Base-by-base conservation (phyloP, 2,329 filamentous ascomycete genomes). In the Paracoccidioides lutzii region DNA sequence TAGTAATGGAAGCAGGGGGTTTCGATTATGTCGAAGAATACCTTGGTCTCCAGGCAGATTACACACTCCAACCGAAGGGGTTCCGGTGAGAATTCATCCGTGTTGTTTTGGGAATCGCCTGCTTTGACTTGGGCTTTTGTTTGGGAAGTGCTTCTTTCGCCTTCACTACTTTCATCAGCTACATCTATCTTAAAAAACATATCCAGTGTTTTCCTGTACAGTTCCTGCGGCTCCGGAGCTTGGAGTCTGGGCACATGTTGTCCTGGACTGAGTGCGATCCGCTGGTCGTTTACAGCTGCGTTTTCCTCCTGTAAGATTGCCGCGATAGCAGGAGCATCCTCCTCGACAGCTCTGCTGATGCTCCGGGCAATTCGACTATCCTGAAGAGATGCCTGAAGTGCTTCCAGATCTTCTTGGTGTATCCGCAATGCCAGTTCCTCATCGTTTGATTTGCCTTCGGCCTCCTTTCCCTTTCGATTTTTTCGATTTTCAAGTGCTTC, bases 331-430 rank as follows among this genome's bases (percentile, higher is more conserved):
- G 22, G 10, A 10, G 7, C 53, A 45, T 54, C 53, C n/a, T 32
- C 15, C 33, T 41, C n/a, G 14, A 54, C 43, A 14, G 53, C 53
- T 9, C 32, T 37, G 43, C 28, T 30, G 3, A 54, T 28, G 43
- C 53, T 54, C 9, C 15, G n/a, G 7, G 53, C 53, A 12, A 54
- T n/a, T n/a, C 32, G 53, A 3, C 35, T 30, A 30, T 54, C 53
- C 5, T 30, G 14, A 28, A 46, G 53, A 15, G 22, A 28, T 8
- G 7, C 3, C 22, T 40, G 40, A 12, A 14, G 14, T 45, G 6
- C n/a, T 7, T 33, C 8, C 4, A 54, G 33, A 12, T 54, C 53
- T 38, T 9, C 42, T 10, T 48, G 53, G 33, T 48, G 49, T n/a
- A 46, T 5, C 9, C 32, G 42, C 3, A 54, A 9, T 28, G 53